phyloP scores from a whole-genome alignment of 345 rosid species.

The Pistacia atlantica region DNA sequence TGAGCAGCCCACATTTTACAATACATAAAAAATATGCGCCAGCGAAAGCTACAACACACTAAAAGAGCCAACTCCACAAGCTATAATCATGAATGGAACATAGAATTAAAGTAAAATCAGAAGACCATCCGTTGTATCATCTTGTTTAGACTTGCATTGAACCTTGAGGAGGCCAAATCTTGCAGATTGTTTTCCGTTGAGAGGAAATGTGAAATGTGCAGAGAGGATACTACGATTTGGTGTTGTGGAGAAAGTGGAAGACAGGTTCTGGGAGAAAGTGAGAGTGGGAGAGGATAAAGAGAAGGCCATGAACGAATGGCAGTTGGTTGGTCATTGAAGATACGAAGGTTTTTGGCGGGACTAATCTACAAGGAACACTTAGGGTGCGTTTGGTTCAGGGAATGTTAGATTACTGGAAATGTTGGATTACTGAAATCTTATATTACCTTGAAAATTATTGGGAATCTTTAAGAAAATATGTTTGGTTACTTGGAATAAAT shows the following conservation, averaged over 20 bases:
- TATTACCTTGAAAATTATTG: too few species aligned
- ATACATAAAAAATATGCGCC: not conserved
- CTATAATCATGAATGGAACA: slow-evolving; percentile 6
- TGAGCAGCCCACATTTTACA: not conserved
- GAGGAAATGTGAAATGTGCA: slow-evolving; percentile 35
- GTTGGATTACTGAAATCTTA: too few species aligned
- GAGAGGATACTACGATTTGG: slow-evolving; percentile 28
- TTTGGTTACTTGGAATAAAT: too few species aligned
- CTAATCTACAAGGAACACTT: slow-evolving; percentile 42
- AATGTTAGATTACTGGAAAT: too few species aligned
- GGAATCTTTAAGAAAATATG: too few species aligned
- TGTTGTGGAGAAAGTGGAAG: slow-evolving; percentile 24
- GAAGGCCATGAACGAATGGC: slow-evolving; percentile 59
- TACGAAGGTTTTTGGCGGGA: slow-evolving; percentile 48
- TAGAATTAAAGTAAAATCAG: not conserved
- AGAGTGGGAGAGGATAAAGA: slow-evolving; percentile 54
- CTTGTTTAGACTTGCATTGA: slow-evolving; percentile 36
- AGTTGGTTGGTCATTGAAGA: slow-evolving; percentile 22
- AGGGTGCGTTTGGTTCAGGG: too few species aligned
- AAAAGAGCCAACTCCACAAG: not conserved
- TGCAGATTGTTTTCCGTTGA: slow-evolving; percentile 20
- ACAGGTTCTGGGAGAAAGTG: slow-evolving; percentile 32
- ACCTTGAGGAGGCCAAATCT: slow-evolving; percentile 26
- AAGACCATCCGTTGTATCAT: slow-evolving; percentile 35
- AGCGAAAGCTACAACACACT: not conserved